Conservation (phyloP, 2,329 filamentous ascomycete genomes). For the Chrysosphaeria jannelii region DNA sequence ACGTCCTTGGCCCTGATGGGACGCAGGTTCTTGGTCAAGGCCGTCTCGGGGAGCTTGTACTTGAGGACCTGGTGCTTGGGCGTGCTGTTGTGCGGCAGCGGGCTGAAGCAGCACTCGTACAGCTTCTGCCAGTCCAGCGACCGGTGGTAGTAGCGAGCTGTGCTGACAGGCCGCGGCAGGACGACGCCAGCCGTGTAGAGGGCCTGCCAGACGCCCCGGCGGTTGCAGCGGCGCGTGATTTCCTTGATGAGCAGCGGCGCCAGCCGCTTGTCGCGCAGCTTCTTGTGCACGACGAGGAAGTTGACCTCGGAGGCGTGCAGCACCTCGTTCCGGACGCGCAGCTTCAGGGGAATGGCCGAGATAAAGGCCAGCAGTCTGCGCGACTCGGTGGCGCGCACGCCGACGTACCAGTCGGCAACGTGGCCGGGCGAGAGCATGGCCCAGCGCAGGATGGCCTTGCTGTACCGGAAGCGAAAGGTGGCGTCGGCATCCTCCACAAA, state of each 20-base stretch:
- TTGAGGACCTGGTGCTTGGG: slow-evolving; percentile 61
- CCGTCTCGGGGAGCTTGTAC: slow-evolving; percentile 51
- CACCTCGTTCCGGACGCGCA: slow-evolving; percentile 48
- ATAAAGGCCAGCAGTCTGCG: slow-evolving; percentile 86
- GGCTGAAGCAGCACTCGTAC: slow-evolving; percentile 81
- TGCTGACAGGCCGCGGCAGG: slow-evolving; percentile 71
- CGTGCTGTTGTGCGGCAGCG: slow-evolving; percentile 56
- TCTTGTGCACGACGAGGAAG: slow-evolving; percentile 95
- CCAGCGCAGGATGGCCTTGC: slow-evolving; percentile 67
- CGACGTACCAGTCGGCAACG: slow-evolving; percentile 83
- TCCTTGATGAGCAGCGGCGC: slow-evolving; percentile 92
- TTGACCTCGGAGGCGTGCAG: slow-evolving; percentile 79
- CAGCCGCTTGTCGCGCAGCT: slow-evolving; percentile 74
- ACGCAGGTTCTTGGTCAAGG: slow-evolving; percentile 44
- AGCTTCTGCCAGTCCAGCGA: slow-evolving; percentile 89
- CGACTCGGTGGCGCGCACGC: slow-evolving; percentile 58
- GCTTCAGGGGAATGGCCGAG: slow-evolving; percentile 61
- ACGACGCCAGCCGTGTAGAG: slow-evolving; percentile 87
- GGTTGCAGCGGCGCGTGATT: slow-evolving; percentile 74
- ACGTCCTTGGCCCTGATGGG: slow-evolving; percentile 56
- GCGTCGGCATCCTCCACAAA: slow-evolving; percentile 95
- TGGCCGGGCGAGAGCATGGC: slow-evolving; percentile 84
- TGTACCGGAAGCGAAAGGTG: slow-evolving; percentile 96
- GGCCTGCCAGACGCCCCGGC: slow-evolving; percentile 68
- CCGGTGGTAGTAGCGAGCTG: slow-evolving; percentile 84